Evolutionary conservation across 805 yeast genomes (phyloP).

Genomic region (Yarrowia sp.): DNA sequence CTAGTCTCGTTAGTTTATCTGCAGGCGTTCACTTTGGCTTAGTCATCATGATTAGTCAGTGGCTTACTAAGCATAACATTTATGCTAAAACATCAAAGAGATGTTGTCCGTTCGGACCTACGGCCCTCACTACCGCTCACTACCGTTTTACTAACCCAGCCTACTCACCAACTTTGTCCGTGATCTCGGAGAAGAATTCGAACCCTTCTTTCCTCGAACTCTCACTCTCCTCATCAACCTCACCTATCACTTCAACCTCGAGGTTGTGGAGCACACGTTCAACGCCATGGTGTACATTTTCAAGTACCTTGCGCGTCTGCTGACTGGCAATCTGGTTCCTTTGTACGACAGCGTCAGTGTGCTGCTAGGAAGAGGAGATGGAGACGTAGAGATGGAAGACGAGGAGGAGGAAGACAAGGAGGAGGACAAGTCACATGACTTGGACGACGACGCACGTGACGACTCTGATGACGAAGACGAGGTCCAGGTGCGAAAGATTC

Average conservation of each 20-base stretch:
- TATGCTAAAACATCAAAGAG: too few species aligned
- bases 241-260: slow-evolving; percentile 54
- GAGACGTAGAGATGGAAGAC: background rate
- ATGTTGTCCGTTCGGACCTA: background rate
- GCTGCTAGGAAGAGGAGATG: slow-evolving; percentile 52
- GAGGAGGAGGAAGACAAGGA: background rate
- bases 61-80: too few species aligned
- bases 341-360: slow-evolving; percentile 58
- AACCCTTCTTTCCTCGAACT: slow-evolving; percentile 67
- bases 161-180: slow-evolving; percentile 83
- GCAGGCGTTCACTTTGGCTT: too few species aligned
- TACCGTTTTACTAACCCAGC: slow-evolving; percentile 43
- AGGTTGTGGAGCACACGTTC: slow-evolving; percentile 75
- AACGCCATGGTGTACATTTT: slow-evolving; percentile 85
- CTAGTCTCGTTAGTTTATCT: too few species aligned
- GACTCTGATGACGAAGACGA: slow-evolving; percentile 15
- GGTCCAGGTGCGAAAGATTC: slow-evolving; percentile 53
- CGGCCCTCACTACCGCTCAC: background rate
- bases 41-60: too few species aligned
- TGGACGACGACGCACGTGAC: background rate
- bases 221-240: slow-evolving; percentile 60
- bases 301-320: slow-evolving; percentile 76
- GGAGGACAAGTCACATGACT: background rate
- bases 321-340: slow-evolving; percentile 68
- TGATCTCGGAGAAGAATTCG: slow-evolving; percentile 90